Base-by-base conservation (phyloP, 768 basidiomycete genomes). In the Coprinopsis strossmayeri region DNA sequence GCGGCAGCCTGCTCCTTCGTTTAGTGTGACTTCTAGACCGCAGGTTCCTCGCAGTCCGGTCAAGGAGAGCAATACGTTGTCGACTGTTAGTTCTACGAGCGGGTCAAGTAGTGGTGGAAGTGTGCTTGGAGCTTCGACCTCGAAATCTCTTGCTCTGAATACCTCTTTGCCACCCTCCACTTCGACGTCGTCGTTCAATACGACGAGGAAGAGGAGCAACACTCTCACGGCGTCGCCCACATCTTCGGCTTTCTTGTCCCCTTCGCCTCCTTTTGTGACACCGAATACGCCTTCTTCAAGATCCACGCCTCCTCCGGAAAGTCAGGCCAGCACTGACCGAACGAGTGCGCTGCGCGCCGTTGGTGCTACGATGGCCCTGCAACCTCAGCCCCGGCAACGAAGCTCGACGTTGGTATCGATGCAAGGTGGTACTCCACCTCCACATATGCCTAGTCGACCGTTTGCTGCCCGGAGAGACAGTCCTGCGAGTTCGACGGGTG, bases 401-500 rank as follows among this genome's bases (percentile, higher is more conserved):
- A 71, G 71, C 53, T 71, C 65, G 38, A 72, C 71, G 3, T 64
- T 73, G 23, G 57, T 63, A 24, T 59, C 62, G 21, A 41, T 61
- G n/a, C 38, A 61, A 15, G 59, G 61, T 41, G 56, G 53, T 47
- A 59, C 55, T 2, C 57, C 68, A 1, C 58, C 63, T 34, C 53
- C 55, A 11, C 52, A 59, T 20, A 49, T 60, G 53, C 70, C 73
- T 3, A 66, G 62, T 5, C 77, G 76, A 51, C 86, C 87, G 4
- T 89, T 88, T 59, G 79, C 64, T 28, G 66, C 58, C 42, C 59
- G 69, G 24, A 69, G 82, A 11, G 76, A 84, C 51, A 89, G 87
- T 57, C 88, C 88, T 11, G 84, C 84, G 11, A 91, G 88, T 60
- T 91, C 89, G 25, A 88, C 84, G 12, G 89, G 89, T 5, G 88